Evolutionary conservation across 2,329 filamentous ascomycete genomes (phyloP), one percentile per base, ranked within the genome.

Genomic region (Aureobasidium leucospermi): DNA sequence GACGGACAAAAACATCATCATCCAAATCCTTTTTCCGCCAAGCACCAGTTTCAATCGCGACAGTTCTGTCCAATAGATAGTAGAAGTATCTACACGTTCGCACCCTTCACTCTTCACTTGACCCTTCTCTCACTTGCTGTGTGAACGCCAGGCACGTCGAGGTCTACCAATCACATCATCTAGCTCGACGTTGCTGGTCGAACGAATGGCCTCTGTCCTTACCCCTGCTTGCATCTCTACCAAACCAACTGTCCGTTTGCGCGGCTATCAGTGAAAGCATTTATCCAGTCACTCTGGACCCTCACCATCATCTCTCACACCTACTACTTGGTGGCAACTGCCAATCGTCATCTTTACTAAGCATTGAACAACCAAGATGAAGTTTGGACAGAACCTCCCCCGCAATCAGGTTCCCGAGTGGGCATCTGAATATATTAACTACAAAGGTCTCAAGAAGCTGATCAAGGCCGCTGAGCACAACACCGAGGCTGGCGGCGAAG

Each of bases 361-460:
- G 19, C 46, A 34, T 49, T 59, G 38, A 9, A 51, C 16, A 52
- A 28, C 13, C 58, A 63, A 3, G n/a, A 78, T 78, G 75, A 78
- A 78, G 67, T 79, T 79, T 64, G 78, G 76, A 6, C 77, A 79
- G 67, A 78, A 78, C 59, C 80, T 95, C 59, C 84, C 89, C 16
- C 85, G 88, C 49, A 91, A 92, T 70, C 88, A 93, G 75, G 89
- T 94, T 69, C 90, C 89, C 49, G 89, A 93, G 76, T 95, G 90
- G 90, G 86, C 88, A 57, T 80, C 85, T 60, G 86, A 81, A 34
- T 95, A 95, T 71, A 92, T 94, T 78, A 85, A 94, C 76, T 95
- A 95, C 79, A 94, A 93, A 71, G 85, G 86, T 66, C 79, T 97
- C 68, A 99, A 99, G 81, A 96, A 94, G 78, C 83, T 96, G 64